Evolutionary conservation across 768 basidiomycete genomes (phyloP).

Genomic region (Termitomyces sp.): DNA sequence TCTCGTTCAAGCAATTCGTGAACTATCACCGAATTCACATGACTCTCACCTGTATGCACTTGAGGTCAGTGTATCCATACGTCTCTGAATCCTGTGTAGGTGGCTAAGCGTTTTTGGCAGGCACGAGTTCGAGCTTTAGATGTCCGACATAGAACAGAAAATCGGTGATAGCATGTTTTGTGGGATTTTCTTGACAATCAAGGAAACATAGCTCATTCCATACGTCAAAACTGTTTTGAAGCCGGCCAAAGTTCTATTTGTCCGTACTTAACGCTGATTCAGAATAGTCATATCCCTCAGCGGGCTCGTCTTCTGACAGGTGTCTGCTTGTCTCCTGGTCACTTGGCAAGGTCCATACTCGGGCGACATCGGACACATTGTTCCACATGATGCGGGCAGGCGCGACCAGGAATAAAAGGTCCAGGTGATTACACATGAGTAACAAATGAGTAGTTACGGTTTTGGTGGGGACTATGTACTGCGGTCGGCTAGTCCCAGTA

Average conservation of each 20-base stretch:
- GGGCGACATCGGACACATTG: too few species aligned
- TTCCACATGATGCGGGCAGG: too few species aligned
- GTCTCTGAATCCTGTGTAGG: background rate
- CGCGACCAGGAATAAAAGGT: too few species aligned
- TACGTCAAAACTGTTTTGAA: background rate
- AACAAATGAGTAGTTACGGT: too few species aligned
- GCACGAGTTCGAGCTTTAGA: conserved; percentile 19
- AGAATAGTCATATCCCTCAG: background rate
- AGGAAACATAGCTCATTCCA: background rate
- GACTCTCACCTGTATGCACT: conserved; percentile 78
- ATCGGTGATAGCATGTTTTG: background rate
- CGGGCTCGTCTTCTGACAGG: background rate
- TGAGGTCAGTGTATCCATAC: conserved; percentile 47
- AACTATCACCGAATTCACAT: conserved; percentile 67
- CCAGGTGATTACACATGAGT: too few species aligned
- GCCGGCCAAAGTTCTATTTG: background rate
- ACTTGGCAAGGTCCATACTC: background rate
- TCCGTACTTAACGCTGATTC: background rate
- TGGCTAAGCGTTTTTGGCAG: conserved; percentile 1
- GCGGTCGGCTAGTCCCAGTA: too few species aligned
- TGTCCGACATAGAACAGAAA: conserved; percentile 2
- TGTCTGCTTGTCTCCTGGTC: background rate
- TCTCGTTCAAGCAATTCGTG: conserved; percentile 68
- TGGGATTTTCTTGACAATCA: background rate
- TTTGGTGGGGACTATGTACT: too few species aligned